Evolutionary conservation across 768 basidiomycete species (phyloP).

Genomic region (Tylopilus balloui): DNA sequence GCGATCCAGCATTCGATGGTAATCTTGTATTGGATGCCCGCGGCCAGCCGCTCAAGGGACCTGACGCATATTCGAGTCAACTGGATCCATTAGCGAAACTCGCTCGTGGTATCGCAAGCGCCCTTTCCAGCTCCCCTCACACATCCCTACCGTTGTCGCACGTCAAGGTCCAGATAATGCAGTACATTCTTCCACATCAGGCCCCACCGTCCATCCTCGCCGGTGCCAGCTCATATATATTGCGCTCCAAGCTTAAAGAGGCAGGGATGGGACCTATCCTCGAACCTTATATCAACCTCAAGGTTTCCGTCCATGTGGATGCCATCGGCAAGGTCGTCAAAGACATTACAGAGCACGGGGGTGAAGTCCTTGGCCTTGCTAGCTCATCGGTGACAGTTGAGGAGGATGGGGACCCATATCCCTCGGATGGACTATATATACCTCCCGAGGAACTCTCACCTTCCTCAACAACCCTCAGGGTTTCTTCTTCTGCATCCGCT

Average conservation of each 20-base stretch:
- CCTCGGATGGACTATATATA: conserved; percentile 65
- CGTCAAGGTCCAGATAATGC: conserved; percentile 51
- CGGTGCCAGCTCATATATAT: conserved; percentile 59
- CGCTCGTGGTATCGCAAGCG: conserved; percentile 63
- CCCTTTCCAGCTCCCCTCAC: conserved; percentile 75
- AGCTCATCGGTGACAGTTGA: conserved; percentile 32
- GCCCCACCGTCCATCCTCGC: conserved; percentile 50
- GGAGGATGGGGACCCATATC: conserved; percentile 41
- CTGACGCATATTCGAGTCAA: conserved; percentile 43
- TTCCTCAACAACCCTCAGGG: conserved; percentile 41
- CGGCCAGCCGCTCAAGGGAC: conserved; percentile 48
- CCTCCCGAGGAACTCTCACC: conserved; percentile 77
- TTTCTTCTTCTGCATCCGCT: conserved; percentile 26
- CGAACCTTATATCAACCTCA: conserved; percentile 73
- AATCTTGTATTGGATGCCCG: conserved; percentile 62
- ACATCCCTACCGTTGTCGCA: conserved; percentile 68
- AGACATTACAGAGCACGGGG: conserved; percentile 79
- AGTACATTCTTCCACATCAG: conserved; percentile 40
- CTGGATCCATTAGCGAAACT: conserved; percentile 49
- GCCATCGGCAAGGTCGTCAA: conserved; percentile 73
- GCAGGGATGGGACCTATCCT: conserved; percentile 70
- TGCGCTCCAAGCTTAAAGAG: conserved; percentile 57
- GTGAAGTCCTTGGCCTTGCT: conserved; percentile 70
- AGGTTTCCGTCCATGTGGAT: conserved; percentile 62
- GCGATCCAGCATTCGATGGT: conserved; percentile 71